These are phyloP conservation scores for Suhomyces prunicola DNA, from an alignment of 805 yeast genomes.

Conservation along the genomic window DNA sequence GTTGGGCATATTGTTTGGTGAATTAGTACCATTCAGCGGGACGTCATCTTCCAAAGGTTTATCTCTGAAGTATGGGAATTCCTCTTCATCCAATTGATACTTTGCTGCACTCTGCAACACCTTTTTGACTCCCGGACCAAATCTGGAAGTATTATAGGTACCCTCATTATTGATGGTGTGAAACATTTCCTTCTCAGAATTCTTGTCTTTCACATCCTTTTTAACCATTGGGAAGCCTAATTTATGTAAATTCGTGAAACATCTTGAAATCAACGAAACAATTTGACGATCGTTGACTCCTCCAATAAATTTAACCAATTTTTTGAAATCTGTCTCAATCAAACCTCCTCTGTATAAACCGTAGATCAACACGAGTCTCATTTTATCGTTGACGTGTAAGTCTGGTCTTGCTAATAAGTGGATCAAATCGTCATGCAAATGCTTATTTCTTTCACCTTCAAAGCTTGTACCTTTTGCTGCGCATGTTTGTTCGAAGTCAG, in stretches of 20 bases:
- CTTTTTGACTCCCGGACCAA: slow-evolving; percentile 65
- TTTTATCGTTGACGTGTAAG: slow-evolving; percentile 60
- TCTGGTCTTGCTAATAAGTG: slow-evolving; percentile 47
- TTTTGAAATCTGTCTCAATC: slow-evolving; percentile 65
- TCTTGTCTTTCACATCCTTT: slow-evolving; percentile 36
- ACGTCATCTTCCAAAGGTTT: slow-evolving; percentile 57
- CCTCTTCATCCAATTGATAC: slow-evolving; percentile 51
- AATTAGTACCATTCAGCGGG: slow-evolving; percentile 12
- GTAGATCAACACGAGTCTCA: slow-evolving; percentile 72
- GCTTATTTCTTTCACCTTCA: slow-evolving; percentile 61
- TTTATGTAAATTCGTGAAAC: slow-evolving; percentile 38
- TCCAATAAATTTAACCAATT: slow-evolving; percentile 57
- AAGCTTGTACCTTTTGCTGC: slow-evolving; percentile 68
- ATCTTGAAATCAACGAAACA: slow-evolving; percentile 55
- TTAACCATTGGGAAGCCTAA: slow-evolving; percentile 59
- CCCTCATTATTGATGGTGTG: slow-evolving; percentile 55
- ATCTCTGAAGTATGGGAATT: slow-evolving; percentile 74
- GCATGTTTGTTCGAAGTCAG: slow-evolving; percentile 83
- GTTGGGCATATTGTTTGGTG: not conserved
- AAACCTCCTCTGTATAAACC: slow-evolving; percentile 81
- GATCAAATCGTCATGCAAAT: slow-evolving; percentile 61
- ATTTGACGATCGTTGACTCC: slow-evolving; percentile 46
- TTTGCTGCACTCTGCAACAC: slow-evolving; percentile 50
- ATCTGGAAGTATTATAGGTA: slow-evolving; percentile 65
- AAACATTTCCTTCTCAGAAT: slow-evolving; percentile 47